Conservation (phyloP, 768 basidiomycete genomes). For the Cubamyces sp. region DNA sequence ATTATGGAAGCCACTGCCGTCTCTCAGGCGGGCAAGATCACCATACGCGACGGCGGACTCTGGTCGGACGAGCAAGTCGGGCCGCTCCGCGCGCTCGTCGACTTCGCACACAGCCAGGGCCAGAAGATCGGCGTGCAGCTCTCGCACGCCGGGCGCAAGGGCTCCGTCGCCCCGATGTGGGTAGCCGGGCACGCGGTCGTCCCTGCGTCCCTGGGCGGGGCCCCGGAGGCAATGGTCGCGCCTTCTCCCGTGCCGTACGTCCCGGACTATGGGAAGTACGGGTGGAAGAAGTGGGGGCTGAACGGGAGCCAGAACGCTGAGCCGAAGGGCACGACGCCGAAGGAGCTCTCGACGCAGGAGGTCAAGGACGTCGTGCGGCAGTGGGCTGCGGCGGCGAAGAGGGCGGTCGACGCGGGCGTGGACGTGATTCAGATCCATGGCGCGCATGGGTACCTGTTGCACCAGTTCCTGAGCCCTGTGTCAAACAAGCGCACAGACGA, state of each 20-base stretch:
- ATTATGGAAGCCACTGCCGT: constrained; percentile 71
- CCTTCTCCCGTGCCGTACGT: constrained; percentile 54
- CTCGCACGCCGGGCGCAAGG: constrained; percentile 76
- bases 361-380: constrained; percentile 31
- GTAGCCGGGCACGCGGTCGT: constrained; percentile 48
- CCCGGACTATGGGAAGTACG: constrained; percentile 28
- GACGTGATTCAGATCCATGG: constrained; percentile 31
- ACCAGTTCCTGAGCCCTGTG: constrained; percentile 41
- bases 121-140: constrained; percentile 76
- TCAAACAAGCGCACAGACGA: constrained; percentile 48
- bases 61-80: constrained; percentile 63
- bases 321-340: background rate
- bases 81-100: constrained; percentile 53
- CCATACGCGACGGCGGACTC: constrained; percentile 59
- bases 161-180: constrained; percentile 64
- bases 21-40: constrained; percentile 59
- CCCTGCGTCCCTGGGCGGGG: constrained; percentile 43
- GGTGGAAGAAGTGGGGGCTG: background rate
- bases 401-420: constrained; percentile 58
- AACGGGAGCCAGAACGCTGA: background rate
- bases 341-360: constrained; percentile 33
- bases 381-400: constrained; percentile 42
- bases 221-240: constrained; percentile 40
- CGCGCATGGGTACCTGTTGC: constrained; percentile 31
- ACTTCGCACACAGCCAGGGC: constrained; percentile 69